phyloP scores from a whole-genome alignment of 1,284 basidiomycete species.

The Boletus nobilissimus region DNA sequence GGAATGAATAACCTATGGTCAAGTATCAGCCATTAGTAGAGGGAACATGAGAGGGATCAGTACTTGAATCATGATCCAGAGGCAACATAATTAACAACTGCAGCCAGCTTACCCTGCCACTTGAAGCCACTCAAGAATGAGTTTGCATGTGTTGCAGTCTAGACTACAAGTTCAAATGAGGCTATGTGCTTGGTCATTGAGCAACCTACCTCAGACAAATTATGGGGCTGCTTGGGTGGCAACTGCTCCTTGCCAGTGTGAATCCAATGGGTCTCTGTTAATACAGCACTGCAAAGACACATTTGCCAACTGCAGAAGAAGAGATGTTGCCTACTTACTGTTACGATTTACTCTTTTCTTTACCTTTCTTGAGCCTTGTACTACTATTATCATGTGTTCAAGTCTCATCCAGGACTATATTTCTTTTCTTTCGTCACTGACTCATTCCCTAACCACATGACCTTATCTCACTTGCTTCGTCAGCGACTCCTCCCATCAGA shows the following conservation, averaged over 20 bases:
- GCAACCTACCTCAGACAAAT: constrained; percentile 81
- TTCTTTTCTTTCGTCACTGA: no score
- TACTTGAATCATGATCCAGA: constrained; percentile 95
- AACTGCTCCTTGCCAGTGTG: constrained; percentile 92
- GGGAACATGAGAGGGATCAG: constrained; percentile 13
- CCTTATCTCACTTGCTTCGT: no score
- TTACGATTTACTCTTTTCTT: no score
- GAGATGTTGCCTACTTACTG: no score
- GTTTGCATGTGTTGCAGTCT: constrained; percentile 80
- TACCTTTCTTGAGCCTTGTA: no score
- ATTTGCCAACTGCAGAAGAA: neutral
- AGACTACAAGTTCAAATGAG: constrained; percentile 25
- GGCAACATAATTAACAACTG: constrained; percentile 93
- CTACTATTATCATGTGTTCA: no score
- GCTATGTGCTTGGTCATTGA: neutral
- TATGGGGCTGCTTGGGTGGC: constrained; percentile 76
- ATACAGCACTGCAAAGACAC: constrained; percentile 63
- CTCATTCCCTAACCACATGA: no score
- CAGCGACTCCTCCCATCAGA: no score
- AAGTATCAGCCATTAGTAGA: constrained; percentile 17
- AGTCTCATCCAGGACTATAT: no score
- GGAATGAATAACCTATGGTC: constrained; percentile 78
- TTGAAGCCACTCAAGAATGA: constrained; percentile 94
- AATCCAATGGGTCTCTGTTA: constrained; percentile 83
- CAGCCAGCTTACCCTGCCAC: constrained; percentile 84